A percentile compares a stretch with the other conserved stretches of the same genome.
Evolutionary conservation across 768 basidiomycete genomes (phyloP).

Genomic region (Neoboletus subvelutipes): DNA sequence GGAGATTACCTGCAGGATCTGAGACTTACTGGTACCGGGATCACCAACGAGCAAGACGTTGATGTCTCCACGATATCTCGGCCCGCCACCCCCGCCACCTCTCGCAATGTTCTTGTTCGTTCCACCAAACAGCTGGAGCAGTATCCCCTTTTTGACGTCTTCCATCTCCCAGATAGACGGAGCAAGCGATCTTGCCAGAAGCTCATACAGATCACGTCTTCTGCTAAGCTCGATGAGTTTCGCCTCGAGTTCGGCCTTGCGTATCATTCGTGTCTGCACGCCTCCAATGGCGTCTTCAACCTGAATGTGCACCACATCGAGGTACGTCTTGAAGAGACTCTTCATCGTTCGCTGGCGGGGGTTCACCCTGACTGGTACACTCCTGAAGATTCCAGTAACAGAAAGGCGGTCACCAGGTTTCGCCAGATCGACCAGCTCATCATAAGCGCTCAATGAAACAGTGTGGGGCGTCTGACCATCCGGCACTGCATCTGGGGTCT

Average conservation of each 20-base stretch:
- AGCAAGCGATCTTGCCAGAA: constrained; percentile 81
- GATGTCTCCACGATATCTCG: constrained; percentile 96
- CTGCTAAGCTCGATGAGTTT: constrained; percentile 71
- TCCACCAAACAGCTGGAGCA: constrained; percentile 95
- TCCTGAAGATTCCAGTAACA: constrained; percentile 92
- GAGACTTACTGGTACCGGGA: constrained; percentile 95
- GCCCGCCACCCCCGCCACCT: constrained; percentile 94
- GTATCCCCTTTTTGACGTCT: constrained; percentile 97
- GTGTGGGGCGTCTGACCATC: constrained; percentile 99
- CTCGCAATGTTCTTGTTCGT: constrained; percentile 94
- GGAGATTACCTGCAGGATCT: constrained; percentile 77
- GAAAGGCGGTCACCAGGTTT: constrained; percentile 94
- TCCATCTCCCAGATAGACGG: constrained; percentile 99
- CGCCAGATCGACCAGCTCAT: constrained; percentile 93
- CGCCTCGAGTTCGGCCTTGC: constrained; percentile 73
- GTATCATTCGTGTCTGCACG: constrained; percentile 35
- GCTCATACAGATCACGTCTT: constrained; percentile 81
- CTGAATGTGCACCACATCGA: constrained; percentile 92
- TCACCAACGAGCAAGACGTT: constrained; percentile 97
- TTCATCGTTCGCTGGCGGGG: constrained; percentile 89
- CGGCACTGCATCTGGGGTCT: constrained; percentile 96
- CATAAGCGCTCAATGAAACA: constrained; percentile 95
- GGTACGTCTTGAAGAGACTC: constrained; percentile 94
- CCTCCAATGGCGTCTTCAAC: constrained; percentile 48
- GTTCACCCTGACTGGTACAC: constrained; percentile 93